Evolutionary conservation across 352 stramenopile species (phyloP), one percentile per base, ranked within the genome.

Genomic region (Globisporangium heterothallicum): DNA sequence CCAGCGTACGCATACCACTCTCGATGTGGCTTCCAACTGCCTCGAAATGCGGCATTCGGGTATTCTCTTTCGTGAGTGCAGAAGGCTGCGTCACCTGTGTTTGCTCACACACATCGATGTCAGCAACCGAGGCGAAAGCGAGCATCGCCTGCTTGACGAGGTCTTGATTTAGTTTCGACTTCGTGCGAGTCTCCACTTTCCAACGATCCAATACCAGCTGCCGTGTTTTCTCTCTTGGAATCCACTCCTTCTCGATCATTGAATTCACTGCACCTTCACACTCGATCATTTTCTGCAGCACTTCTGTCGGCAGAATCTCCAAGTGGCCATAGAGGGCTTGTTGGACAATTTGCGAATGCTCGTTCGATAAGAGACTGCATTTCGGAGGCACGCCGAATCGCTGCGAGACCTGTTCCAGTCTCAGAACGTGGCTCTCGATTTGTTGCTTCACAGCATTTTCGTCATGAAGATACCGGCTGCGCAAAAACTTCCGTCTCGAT

Each of bases 311-410:
- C 1, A 88, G 47, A 9, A 86, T 62, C 57, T 84, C 72, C 8
- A 88, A 58, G 56, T 88, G 78, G 0, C 64, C 71, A 24, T 84
- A 66, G 25, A 90, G 44, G 36, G 78, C 74, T 32, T 75, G 66
- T 29, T 82, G 76, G 0, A 83, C 74, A 24, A 84, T 53, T 14
- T 66, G 50, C 6, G 84, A 44, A 42, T 83, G 75, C 14, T 70
- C 62, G 27, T 71, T 70, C 1, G 74, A 73, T 26, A 90, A 45
- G 21, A 71, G 30, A 1, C 36, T 47, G 36, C 61, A 74, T 40
- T 72, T 73, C 6, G 62, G 49, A 30, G 70, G 53, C 24, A 86
- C 62, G 0, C 74, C 76, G 54, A 72, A 90, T 7, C 76, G 70
- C 13, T 61, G 48, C 0, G 64, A 59, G 16, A 71, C 64, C 25